These are phyloP conservation scores for Geranium rotundifolium DNA, from an alignment of 345 rosid genomes.

Conservation along the genomic window DNA sequence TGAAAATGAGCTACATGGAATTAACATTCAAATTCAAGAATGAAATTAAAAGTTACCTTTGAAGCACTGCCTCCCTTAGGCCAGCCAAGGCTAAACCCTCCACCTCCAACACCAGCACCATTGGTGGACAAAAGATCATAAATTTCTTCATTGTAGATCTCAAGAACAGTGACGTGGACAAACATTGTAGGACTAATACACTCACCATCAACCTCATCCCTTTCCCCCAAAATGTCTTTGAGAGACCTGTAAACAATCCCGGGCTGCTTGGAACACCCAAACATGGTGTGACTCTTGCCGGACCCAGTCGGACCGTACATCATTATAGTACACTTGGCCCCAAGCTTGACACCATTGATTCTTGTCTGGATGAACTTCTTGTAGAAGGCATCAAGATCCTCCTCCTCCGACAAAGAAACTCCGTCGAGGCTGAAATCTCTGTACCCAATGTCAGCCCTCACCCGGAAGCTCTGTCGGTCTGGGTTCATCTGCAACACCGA, in stretches of 20 bases:
- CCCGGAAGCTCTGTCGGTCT: conserved; percentile 47
- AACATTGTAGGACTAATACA: conserved; percentile 28
- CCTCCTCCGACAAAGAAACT: conserved; percentile 70
- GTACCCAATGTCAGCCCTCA: conserved; percentile 82
- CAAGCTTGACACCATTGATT: conserved; percentile 66
- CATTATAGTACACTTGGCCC: conserved; percentile 77
- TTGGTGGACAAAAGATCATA: conserved; percentile 71
- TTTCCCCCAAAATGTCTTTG: conserved; percentile 64
- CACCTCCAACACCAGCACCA: conserved; percentile 40
- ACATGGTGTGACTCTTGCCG: conserved; percentile 93
- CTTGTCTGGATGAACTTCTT: conserved; percentile 64
- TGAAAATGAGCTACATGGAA: too few relatives aligned
- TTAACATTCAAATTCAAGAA: too few relatives aligned
- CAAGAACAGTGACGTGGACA: conserved; percentile 87
- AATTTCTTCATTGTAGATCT: conserved; percentile 88
- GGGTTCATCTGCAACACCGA: conserved; percentile 52
- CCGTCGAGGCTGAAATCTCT: conserved; percentile 85
- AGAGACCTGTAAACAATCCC: conserved; percentile 79
- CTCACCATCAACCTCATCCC: conserved; percentile 29
- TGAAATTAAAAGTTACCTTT: conserved; percentile 43
- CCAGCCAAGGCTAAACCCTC: conserved; percentile 70
- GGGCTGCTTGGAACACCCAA: conserved; percentile 75
- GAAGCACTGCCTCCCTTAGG: conserved; percentile 49
- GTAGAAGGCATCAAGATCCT: conserved; percentile 64
- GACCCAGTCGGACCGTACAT: conserved; percentile 99